Evolutionary conservation across 2,329 filamentous ascomycete genomes (phyloP).

Genomic region (Dryadomyces quercus-mongolicae): DNA sequence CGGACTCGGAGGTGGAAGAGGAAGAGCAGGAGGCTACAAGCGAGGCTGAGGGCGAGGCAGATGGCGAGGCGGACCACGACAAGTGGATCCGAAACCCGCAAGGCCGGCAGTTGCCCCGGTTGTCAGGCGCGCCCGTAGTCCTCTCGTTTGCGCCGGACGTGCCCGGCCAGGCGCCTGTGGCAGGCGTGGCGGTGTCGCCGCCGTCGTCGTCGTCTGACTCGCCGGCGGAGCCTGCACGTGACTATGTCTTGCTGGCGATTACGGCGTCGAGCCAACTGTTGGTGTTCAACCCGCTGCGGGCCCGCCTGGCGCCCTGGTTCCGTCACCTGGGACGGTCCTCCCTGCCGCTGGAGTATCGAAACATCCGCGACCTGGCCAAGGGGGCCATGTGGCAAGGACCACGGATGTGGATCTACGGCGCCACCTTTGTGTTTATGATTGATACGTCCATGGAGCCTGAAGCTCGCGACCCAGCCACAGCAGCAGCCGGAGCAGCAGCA

Average conservation of each 20-base stretch:
- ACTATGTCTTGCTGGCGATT: constrained; percentile 40
- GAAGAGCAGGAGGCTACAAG: constrained; percentile 37
- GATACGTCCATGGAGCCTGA: constrained; percentile 56
- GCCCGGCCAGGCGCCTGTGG: constrained; percentile 16
- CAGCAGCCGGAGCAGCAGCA: constrained; percentile 11
- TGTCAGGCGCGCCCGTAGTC: constrained; percentile 51
- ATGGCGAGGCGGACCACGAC: background rate
- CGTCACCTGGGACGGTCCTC: constrained; percentile 65
- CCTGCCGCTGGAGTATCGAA: constrained; percentile 62
- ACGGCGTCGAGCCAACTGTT: constrained; percentile 54
- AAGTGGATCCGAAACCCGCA: constrained; percentile 66
- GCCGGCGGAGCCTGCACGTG: constrained; percentile 18
- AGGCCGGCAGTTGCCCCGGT: constrained; percentile 55
- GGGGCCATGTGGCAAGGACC: constrained; percentile 72
- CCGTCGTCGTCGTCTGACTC: constrained; percentile 11
- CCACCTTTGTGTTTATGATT: constrained; percentile 83
- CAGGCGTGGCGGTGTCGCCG: constrained; percentile 4
- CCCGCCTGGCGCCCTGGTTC: constrained; percentile 74
- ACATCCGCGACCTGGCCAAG: constrained; percentile 68
- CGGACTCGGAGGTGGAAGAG: constrained; percentile 16
- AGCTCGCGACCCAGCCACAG: background rate
- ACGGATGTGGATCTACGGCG: constrained; percentile 79
- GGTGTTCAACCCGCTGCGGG: constrained; percentile 67
- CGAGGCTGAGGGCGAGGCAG: constrained; percentile 9
- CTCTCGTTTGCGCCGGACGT: constrained; percentile 52